Evolutionary conservation across 169 alveolate genomes (phyloP), one percentile per base, ranked within the genome.

Genomic region (Plasmodium falciparum): DNA sequence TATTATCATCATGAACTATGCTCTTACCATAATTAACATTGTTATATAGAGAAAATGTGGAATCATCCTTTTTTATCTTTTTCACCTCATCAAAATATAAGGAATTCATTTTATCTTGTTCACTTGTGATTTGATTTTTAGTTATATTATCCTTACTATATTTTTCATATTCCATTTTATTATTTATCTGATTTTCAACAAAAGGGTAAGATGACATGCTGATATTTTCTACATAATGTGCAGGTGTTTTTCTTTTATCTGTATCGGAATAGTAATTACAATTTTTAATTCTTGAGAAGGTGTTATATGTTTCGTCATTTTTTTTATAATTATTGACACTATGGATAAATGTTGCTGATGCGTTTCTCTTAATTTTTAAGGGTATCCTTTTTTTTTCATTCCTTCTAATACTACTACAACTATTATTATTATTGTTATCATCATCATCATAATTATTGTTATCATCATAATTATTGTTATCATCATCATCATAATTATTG

Each of bases 221-320:
- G 5, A 17, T 59, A 61, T 22, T 17, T 2, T 15, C n/a, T 1
- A 54, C 17, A 17, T 11, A 29, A 9, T 12, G 6, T 20, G 24
- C 1, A 26, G 15, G 1, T 39, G 8, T 59, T 22, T 59, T 7
- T 39, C 20, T 58, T 12, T 15, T 74, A 47, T 59, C 88, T 6
- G 88, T 13, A 17, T 74, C 88, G 13, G 88, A 74, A 15, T 58
- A 74, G 26, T 59, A 58, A 13, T 59, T 33, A 2, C 5, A 20
- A 13, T 49, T 33, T 74, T 74, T 56, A 24, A 59, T 33, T 59
- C 3, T 56, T 17, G 62, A 24, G 12, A 39, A 0, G 12, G 58
- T 56, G 12, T 17, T 5, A 0, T 0, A 39, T 13, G 0, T 7
- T 0, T 24, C 43, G 15, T 7, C 26, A 33, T 43, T 33, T 26